A percentile compares a stretch with the other conserved stretches of the same genome.
phyloP scores from a whole-genome alignment of 192 early-diverging fungal species.

The Linnemannia exigua region DNA sequence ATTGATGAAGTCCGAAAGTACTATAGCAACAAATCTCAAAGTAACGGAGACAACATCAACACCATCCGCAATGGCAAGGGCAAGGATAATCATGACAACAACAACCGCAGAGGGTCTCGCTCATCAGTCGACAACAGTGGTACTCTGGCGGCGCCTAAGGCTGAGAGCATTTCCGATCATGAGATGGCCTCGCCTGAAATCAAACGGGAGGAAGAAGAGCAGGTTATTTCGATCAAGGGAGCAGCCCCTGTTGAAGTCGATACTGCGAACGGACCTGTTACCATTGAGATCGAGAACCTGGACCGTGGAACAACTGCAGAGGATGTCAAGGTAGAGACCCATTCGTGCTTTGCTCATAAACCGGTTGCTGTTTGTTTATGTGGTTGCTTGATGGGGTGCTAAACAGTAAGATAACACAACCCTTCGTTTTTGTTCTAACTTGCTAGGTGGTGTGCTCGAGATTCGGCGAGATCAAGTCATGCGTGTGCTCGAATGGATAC shows the following conservation, averaged over 20 bases:
- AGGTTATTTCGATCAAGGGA: conserved; percentile 26
- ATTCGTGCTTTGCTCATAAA: background rate
- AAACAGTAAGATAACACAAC: background rate
- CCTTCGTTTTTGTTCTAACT: background rate
- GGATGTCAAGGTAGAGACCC: conserved; percentile 40
- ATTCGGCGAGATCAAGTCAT: conserved; percentile 50
- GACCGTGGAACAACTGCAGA: conserved; percentile 52
- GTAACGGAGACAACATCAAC: background rate
- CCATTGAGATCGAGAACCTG: conserved; percentile 51
- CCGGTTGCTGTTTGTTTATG: background rate
- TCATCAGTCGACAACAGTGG: background rate
- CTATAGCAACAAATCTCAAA: background rate
- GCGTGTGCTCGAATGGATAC: conserved; percentile 41
- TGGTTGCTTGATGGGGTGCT: background rate
- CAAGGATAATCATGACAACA: background rate
- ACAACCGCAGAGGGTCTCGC: background rate
- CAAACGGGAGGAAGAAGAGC: background rate
- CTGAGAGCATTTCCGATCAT: background rate
- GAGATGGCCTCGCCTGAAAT: background rate
- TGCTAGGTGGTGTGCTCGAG: conserved; percentile 42
- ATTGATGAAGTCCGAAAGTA: background rate
- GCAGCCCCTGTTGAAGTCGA: background rate
- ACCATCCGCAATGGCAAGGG: background rate
- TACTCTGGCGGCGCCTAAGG: background rate
- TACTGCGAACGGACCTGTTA: conserved; percentile 16